These are phyloP conservation scores for Rhodotorula sp. DNA, from an alignment of 1,284 basidiomycete species.

Conservation along the genomic window DNA sequence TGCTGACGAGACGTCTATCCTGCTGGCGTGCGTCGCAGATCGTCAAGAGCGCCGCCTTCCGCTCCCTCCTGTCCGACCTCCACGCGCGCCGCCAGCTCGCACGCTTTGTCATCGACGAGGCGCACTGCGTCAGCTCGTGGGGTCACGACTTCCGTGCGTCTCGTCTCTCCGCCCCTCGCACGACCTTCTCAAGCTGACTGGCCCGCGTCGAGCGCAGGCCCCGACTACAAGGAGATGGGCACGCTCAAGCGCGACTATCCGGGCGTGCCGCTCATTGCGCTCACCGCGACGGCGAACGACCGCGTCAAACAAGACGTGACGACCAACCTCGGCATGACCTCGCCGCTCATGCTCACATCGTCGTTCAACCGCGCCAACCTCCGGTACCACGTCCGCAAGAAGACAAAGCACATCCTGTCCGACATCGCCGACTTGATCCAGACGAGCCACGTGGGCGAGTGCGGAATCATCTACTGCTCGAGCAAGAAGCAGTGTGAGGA, in stretches of 20 bases:
- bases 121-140: slow-evolving; percentile 85
- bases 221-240: slow-evolving; percentile 59
- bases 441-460: slow-evolving; percentile 61
- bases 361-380: slow-evolving; percentile 94
- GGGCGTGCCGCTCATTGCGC: slow-evolving; percentile 84
- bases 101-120: slow-evolving; percentile 93
- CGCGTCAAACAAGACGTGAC: slow-evolving; percentile 79
- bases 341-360: slow-evolving; percentile 66
- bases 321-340: slow-evolving; percentile 63
- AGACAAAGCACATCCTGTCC: slow-evolving; percentile 59
- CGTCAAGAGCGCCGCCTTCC: slow-evolving; percentile 63
- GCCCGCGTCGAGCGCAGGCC: slow-evolving; percentile 24
- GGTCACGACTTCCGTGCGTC: slow-evolving; percentile 74
- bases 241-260: slow-evolving; percentile 72
- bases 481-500: slow-evolving; percentile 74
- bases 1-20: not conserved
- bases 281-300: slow-evolving; percentile 89
- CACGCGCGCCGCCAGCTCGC: slow-evolving; percentile 65
- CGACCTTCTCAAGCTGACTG: not conserved
- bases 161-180: not conserved
- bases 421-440: slow-evolving; percentile 76
- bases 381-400: slow-evolving; percentile 69
- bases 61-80: slow-evolving; percentile 62
- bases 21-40: slow-evolving; percentile 36
- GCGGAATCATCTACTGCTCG: slow-evolving; percentile 86